These are phyloP conservation scores for Linum lewisii DNA, from an alignment of 345 rosid genomes.

Conservation along the genomic window DNA sequence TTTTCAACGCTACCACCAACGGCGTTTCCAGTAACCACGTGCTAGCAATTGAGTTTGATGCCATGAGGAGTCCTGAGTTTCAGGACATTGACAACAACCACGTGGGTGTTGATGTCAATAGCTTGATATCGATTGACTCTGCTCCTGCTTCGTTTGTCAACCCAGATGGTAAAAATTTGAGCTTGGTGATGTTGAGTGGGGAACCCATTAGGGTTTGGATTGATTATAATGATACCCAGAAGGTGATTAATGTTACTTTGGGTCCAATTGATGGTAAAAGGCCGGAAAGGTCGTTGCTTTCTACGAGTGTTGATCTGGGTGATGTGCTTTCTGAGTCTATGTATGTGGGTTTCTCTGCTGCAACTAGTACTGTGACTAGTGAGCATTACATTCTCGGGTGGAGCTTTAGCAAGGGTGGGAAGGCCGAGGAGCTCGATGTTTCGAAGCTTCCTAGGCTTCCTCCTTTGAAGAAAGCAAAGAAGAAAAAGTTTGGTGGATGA, in stretches of 20 bases:
- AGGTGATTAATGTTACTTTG: slow-evolving; percentile 2
- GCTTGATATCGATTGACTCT: slow-evolving; percentile 10
- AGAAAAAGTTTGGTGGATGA: not conserved
- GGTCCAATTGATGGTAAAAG: not conserved
- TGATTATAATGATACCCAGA: slow-evolving; percentile 6
- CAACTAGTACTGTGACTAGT: not conserved
- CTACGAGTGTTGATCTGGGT: slow-evolving; percentile 1
- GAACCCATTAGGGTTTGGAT: slow-evolving; percentile 12
- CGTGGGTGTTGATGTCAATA: slow-evolving; percentile 22
- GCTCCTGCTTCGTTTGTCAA: slow-evolving; percentile 8
- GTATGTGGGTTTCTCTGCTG: slow-evolving; percentile 11
- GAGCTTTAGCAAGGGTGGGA: slow-evolving; percentile 8
- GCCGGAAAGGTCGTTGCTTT: slow-evolving; percentile 1
- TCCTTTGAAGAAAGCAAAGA: not conserved
- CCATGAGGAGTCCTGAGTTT: slow-evolving; percentile 9
- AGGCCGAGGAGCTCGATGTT: not conserved
- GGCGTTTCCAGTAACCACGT: slow-evolving; percentile 21
- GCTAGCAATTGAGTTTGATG: slow-evolving; percentile 25
- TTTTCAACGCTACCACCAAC: slow-evolving; percentile 13
- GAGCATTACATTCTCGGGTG: slow-evolving; percentile 11
- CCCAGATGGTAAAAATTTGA: not conserved
- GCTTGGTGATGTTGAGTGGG: slow-evolving; percentile 5
- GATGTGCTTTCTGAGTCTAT: not conserved
- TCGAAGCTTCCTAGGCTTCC: slow-evolving; percentile 7
- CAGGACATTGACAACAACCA: slow-evolving; percentile 21